phyloP scores from a whole-genome alignment of 805 yeast species.

The Nakazawaea ishiwadae region DNA sequence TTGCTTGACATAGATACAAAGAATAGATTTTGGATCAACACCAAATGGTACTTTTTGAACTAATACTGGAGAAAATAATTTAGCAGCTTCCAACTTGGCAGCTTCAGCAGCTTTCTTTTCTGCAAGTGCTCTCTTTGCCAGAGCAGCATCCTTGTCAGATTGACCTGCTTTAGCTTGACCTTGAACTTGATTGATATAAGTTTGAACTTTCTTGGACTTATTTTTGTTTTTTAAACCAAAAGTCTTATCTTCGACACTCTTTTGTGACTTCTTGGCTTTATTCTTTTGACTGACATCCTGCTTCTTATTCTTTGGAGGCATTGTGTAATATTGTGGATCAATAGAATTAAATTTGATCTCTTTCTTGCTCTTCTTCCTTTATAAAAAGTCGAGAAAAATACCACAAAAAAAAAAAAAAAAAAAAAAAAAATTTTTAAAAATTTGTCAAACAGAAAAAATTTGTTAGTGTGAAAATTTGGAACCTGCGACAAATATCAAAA shows the following conservation, averaged over 20 bases:
- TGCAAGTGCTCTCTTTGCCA: slow-evolving; percentile 69
- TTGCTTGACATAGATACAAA: slow-evolving; percentile 86
- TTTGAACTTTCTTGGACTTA: slow-evolving; percentile 87
- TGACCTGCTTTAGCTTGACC: slow-evolving; percentile 47
- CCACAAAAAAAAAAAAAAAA: too few species aligned
- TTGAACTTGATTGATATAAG: slow-evolving; percentile 62
- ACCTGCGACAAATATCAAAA: too few species aligned
- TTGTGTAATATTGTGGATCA: too few species aligned
- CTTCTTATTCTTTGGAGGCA: slow-evolving; percentile 75
- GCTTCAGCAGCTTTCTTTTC: slow-evolving; percentile 88
- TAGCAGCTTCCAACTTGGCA: slow-evolving; percentile 84
- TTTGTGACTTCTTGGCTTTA: slow-evolving; percentile 52
- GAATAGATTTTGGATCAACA: slow-evolving; percentile 91
- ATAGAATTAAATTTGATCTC: too few species aligned
- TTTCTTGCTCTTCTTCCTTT: neutral
- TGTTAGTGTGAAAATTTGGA: too few species aligned
- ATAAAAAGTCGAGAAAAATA: too few species aligned
- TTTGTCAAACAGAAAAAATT: too few species aligned
- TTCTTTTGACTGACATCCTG: slow-evolving; percentile 60
- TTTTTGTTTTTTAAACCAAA: slow-evolving; percentile 96
- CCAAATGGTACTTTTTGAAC: slow-evolving; percentile 92
- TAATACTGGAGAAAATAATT: slow-evolving; percentile 62
- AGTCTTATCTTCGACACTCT: slow-evolving; percentile 77
- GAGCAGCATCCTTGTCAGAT: slow-evolving; percentile 43
- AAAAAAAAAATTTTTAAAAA: too few species aligned